Evolutionary conservation across 2,329 filamentous ascomycete species (phyloP).

Genomic region (Pseudohalonectria lignicola): DNA sequence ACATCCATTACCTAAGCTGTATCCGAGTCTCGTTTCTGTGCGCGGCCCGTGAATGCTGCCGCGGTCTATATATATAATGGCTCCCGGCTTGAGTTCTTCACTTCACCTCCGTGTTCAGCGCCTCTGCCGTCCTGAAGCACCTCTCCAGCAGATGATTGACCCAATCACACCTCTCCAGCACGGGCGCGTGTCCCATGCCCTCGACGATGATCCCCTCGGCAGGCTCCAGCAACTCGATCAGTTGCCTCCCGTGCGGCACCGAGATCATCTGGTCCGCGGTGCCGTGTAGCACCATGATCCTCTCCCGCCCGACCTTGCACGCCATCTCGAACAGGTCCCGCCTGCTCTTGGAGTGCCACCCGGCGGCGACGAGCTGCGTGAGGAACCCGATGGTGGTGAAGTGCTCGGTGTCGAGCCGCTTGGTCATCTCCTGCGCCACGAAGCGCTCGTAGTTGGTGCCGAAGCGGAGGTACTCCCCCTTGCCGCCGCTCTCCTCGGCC

Average conservation of each 20-base stretch:
- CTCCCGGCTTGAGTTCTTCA: too few relatives aligned
- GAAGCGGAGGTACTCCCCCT: conserved; percentile 40
- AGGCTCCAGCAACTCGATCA: conserved; percentile 55
- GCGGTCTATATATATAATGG: too few relatives aligned
- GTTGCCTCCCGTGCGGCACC: conserved; percentile 54
- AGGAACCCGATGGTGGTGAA: conserved; percentile 62
- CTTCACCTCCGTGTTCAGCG: too few relatives aligned
- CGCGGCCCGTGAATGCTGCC: too few relatives aligned
- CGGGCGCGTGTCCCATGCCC: conserved; percentile 63
- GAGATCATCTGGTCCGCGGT: conserved; percentile 69
- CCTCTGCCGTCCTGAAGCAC: conserved; percentile 26
- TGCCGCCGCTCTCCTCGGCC: too few relatives aligned
- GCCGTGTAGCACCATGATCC: conserved; percentile 72
- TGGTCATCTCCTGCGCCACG: conserved; percentile 66
- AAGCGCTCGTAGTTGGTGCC: conserved; percentile 55
- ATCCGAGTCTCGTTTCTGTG: too few relatives aligned
- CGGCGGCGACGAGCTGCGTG: conserved; percentile 66
- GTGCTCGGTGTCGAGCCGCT: conserved; percentile 47
- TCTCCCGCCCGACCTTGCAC: conserved; percentile 56
- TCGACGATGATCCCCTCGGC: conserved; percentile 52
- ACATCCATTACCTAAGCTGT: too few relatives aligned
- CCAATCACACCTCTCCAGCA: conserved; percentile 60
- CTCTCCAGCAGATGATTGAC: conserved; percentile 54
- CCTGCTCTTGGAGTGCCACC: conserved; percentile 65
- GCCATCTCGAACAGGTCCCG: conserved; percentile 56